These are phyloP conservation scores for Pholiota adiposa DNA, from an alignment of 1,284 basidiomycete species.

Conservation along the genomic window DNA sequence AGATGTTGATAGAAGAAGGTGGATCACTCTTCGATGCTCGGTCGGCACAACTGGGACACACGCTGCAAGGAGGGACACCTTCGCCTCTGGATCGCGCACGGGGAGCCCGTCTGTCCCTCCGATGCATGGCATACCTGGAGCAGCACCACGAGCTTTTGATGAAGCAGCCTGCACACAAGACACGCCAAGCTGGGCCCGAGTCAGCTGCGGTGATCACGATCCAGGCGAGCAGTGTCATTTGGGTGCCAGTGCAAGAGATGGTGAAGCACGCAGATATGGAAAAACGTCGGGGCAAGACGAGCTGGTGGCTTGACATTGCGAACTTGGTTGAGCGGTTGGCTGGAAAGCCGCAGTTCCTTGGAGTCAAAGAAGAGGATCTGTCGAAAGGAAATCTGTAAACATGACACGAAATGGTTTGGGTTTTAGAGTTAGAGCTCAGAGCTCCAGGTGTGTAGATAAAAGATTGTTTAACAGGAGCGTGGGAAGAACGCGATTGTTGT, in stretches of 20 bases:
- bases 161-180: constrained; percentile 46
- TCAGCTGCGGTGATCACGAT: constrained; percentile 93
- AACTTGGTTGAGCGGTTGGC: constrained; percentile 75
- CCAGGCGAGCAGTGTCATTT: constrained; percentile 78
- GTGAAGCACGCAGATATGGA: constrained; percentile 88
- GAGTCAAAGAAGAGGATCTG: constrained; percentile 29
- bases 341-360: constrained; percentile 59
- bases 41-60: constrained; percentile 93
- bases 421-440: no score
- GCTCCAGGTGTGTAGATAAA: background rate
- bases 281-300: constrained; percentile 80
- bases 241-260: constrained; percentile 88
- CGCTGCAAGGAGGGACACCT: constrained; percentile 93
- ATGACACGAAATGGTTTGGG: no score
- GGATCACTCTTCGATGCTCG: constrained; percentile 92
- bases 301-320: constrained; percentile 83
- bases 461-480: constrained; percentile 33
- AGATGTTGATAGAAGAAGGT: constrained; percentile 95
- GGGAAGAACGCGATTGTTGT: constrained; percentile 30
- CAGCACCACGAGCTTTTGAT: constrained; percentile 64
- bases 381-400: background rate
- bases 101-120: constrained; percentile 87
- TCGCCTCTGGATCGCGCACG: constrained; percentile 93
- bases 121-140: constrained; percentile 96
- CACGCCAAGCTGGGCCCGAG: constrained; percentile 58